Conservation (phyloP, 257 asterid genomes). For the Cynanchum wilfordii region DNA sequence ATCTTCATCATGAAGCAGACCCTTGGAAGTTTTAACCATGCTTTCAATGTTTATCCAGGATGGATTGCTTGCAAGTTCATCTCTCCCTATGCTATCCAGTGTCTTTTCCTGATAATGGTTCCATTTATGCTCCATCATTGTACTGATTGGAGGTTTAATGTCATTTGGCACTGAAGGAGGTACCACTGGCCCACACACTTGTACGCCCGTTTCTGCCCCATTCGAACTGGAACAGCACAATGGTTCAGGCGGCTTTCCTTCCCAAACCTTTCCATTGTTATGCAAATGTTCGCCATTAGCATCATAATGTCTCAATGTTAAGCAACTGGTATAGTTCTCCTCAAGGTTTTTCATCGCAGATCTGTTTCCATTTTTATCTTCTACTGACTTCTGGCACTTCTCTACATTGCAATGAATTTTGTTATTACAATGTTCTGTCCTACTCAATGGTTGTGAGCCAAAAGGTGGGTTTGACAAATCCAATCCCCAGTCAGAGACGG, state of each 20-base stretch:
- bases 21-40: constrained; percentile 27
- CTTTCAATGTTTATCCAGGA: constrained; percentile 31
- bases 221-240: constrained; percentile 21
- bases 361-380: neutral
- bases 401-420: constrained; percentile 15
- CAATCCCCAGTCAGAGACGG: constrained; percentile 27
- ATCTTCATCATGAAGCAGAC: constrained; percentile 27
- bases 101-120: constrained; percentile 21
- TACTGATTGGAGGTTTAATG: constrained; percentile 23
- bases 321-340: constrained; percentile 21
- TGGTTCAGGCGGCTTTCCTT: constrained; percentile 20
- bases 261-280: constrained; percentile 23
- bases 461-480: constrained; percentile 24
- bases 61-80: constrained; percentile 23
- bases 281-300: constrained; percentile 18
- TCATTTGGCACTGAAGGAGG: constrained; percentile 28
- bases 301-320: constrained; percentile 10
- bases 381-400: constrained; percentile 19
- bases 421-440: constrained; percentile 15
- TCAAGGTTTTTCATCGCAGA: constrained; percentile 21
- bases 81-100: constrained; percentile 21
- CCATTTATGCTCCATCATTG: constrained; percentile 25
- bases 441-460: constrained; percentile 26
- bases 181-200: constrained; percentile 20
- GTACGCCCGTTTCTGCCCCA: constrained; percentile 26